Conservation (phyloP, 495 filamentous ascomycete genomes). For the Penicillium paxilli region DNA sequence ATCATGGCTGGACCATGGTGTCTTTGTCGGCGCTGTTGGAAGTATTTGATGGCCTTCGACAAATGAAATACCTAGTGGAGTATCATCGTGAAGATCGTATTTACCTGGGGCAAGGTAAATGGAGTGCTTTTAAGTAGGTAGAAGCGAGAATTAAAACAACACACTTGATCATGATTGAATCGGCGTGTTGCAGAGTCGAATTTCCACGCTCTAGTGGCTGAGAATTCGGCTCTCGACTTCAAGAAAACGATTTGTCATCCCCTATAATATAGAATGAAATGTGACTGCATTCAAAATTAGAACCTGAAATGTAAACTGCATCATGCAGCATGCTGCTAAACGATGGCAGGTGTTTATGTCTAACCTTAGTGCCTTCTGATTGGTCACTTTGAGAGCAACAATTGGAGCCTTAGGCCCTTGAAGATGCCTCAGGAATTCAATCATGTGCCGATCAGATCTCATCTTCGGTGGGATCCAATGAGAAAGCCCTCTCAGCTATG, state of each 20-base stretch:
- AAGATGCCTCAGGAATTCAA: too few species aligned
- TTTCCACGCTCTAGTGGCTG: too few species aligned
- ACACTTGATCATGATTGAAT: too few species aligned
- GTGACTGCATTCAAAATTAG: too few species aligned
- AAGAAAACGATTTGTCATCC: too few species aligned
- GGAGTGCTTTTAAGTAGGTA: conserved; percentile 12
- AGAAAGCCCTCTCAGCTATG: too few species aligned
- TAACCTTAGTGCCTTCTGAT: background rate
- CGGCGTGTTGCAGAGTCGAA: too few species aligned
- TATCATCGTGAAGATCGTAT: conserved; percentile 26
- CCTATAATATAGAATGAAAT: too few species aligned
- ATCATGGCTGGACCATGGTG: conserved; percentile 31
- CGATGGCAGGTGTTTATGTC: background rate
- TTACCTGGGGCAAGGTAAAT: conserved; percentile 27
- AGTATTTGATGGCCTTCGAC: conserved; percentile 29
- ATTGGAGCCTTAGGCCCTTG: too few species aligned
- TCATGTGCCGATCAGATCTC: conserved; percentile 33
- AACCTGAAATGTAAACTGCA: background rate
- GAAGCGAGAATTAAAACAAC: too few species aligned
- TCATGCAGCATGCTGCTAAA: background rate
- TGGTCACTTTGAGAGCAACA: background rate
- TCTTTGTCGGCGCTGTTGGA: conserved; percentile 29
- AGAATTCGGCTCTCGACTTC: too few species aligned
- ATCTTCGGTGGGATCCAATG: conserved; percentile 1
- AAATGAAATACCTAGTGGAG: conserved; percentile 22